Conservation (phyloP, 1,284 basidiomycete genomes). For the Xerocomus nothofagi region DNA sequence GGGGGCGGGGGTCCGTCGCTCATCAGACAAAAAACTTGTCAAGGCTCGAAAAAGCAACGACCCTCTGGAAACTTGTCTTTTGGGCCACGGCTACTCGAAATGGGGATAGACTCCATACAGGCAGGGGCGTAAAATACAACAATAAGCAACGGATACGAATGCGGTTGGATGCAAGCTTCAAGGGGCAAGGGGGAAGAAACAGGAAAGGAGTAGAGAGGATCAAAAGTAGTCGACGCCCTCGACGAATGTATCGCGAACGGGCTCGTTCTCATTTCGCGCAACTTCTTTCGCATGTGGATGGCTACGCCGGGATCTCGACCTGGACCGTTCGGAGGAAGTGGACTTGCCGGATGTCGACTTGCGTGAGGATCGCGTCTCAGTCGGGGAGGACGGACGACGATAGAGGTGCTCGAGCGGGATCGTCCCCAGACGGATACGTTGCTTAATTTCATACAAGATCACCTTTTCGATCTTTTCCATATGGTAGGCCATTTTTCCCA, state of each 20-base stretch:
- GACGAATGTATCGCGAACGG: constrained; percentile 10
- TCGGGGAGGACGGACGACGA: constrained; percentile 9
- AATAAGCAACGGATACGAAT: constrained; percentile 12
- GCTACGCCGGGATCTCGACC: constrained; percentile 2
- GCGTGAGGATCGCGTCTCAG: constrained; percentile 7
- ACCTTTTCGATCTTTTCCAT: constrained; percentile 36
- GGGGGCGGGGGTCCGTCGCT: constrained; percentile 2
- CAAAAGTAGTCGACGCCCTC: constrained; percentile 31
- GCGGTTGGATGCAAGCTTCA: neutral
- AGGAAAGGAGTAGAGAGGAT: neutral
- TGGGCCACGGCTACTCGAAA: neutral
- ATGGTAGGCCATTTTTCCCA: constrained; percentile 30
- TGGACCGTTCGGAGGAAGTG: constrained; percentile 2
- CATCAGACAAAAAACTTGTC: neutral
- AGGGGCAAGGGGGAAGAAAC: too few relatives aligned
- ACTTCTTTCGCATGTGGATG: neutral
- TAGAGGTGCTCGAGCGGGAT: constrained; percentile 25
- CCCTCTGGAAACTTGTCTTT: neutral
- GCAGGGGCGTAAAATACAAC: neutral
- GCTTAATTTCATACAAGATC: constrained; percentile 30
- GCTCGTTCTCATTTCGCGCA: neutral
- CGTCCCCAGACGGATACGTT: constrained; percentile 29
- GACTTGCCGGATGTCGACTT: constrained; percentile 2
- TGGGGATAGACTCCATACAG: constrained; percentile 4
- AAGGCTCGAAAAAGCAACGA: neutral